These are phyloP conservation scores for Nitzschia sp. DNA, from an alignment of 108 stramenopile species.

Conservation along the genomic window DNA sequence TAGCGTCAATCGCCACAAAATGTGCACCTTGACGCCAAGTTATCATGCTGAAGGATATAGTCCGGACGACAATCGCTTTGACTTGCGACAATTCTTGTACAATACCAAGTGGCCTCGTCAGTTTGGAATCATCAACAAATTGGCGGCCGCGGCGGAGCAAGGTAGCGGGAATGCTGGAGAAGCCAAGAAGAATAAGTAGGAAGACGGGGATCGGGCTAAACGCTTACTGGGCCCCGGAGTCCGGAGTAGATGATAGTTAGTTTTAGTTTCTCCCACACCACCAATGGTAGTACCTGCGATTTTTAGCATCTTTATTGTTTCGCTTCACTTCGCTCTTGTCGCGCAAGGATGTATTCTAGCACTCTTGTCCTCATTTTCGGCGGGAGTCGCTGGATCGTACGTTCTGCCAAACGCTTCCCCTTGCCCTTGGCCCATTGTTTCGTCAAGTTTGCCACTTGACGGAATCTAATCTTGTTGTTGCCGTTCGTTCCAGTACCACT, in stretches of 20 bases:
- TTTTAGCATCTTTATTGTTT: too few relatives aligned
- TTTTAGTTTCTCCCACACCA: too few relatives aligned
- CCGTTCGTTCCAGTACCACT: not conserved
- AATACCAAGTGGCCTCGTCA: constrained; percentile 90
- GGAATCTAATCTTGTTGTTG: constrained; percentile 23
- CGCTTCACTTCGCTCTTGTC: constrained; percentile 20
- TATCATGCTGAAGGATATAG: constrained; percentile 98
- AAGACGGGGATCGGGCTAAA: too few relatives aligned
- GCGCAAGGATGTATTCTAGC: constrained; percentile 2
- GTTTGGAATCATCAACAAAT: constrained; percentile 71
- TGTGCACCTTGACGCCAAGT: constrained; percentile 97
- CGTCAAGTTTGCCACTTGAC: constrained; percentile 11
- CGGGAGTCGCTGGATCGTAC: constrained; percentile 14
- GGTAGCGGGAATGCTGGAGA: too few relatives aligned
- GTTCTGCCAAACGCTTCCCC: constrained; percentile 8
- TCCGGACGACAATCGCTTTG: constrained; percentile 99
- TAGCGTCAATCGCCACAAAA: constrained; percentile 97
- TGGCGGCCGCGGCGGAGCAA: constrained; percentile 31
- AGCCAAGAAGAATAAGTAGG: not conserved
- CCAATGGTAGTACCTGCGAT: too few relatives aligned
- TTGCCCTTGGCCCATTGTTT: constrained; percentile 28
- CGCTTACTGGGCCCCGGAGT: too few relatives aligned
- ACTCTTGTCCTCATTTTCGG: constrained; percentile 1
- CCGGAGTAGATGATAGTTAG: too few relatives aligned
- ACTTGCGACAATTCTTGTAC: constrained; percentile 95